These are phyloP conservation scores for Cornus suecica DNA, from an alignment of 148 eudicot species.

Conservation along the genomic window DNA sequence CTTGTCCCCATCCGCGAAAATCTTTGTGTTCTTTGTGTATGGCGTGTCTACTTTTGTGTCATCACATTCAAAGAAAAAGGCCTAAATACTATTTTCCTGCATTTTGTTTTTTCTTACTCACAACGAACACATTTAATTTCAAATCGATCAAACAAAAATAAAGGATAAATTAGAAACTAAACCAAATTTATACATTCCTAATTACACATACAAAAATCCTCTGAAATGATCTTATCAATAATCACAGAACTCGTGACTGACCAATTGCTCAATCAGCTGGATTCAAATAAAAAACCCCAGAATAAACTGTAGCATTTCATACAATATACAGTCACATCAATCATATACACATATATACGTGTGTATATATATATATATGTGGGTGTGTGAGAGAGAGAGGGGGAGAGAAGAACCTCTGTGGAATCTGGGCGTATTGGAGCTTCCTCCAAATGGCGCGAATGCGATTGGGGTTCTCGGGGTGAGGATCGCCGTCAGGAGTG, in stretches of 20 bases:
- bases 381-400: too few species aligned
- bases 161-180: neutral
- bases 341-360: neutral
- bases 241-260: neutral
- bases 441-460: conserved; percentile 72
- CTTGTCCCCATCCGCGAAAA: too few species aligned
- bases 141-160: neutral
- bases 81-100: neutral
- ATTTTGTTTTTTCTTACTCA: neutral
- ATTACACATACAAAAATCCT: neutral
- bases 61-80: neutral
- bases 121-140: neutral
- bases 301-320: neutral
- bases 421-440: conserved; percentile 51
- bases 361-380: neutral
- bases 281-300: neutral
- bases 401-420: conserved; percentile 42
- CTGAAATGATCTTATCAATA: neutral
- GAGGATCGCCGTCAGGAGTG: conserved; percentile 49
- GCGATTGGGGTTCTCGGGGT: conserved; percentile 88
- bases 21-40: too few species aligned
- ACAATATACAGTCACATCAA: neutral
- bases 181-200: neutral
- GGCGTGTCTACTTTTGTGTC: too few species aligned
- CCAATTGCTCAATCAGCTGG: neutral